Conservation (phyloP, 495 filamentous ascomycete species). For the Neurospora sp. region DNA sequence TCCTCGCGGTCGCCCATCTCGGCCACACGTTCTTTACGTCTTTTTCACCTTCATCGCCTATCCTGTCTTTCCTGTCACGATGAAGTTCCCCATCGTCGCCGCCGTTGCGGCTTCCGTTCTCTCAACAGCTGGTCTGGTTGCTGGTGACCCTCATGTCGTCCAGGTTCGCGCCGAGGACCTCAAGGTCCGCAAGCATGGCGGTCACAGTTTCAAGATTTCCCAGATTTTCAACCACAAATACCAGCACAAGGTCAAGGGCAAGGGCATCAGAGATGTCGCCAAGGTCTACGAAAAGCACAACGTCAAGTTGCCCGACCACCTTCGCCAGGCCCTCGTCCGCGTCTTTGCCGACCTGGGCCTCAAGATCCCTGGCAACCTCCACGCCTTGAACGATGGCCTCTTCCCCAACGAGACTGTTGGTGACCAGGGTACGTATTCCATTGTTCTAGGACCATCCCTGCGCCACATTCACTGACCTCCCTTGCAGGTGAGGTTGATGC, state of each 20-base stretch:
- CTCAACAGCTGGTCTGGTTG: slow-evolving; percentile 15
- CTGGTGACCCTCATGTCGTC: slow-evolving; percentile 12
- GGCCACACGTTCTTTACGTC: not conserved
- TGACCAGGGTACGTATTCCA: slow-evolving; percentile 2
- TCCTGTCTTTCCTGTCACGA: slow-evolving; percentile 4
- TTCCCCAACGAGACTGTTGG: slow-evolving; percentile 9
- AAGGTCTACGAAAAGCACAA: slow-evolving; percentile 34
- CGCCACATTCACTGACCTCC: not conserved
- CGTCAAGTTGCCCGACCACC: slow-evolving; percentile 20
- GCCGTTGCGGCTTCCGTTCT: slow-evolving; percentile 19
- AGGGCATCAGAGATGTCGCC: slow-evolving; percentile 32
- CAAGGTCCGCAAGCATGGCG: slow-evolving; percentile 25
- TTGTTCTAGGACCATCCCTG: not conserved
- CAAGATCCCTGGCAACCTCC: slow-evolving; percentile 1
- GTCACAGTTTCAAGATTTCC: slow-evolving; percentile 28
- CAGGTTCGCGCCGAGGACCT: slow-evolving; percentile 14
- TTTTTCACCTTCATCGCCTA: not conserved
- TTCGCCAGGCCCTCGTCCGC: slow-evolving; percentile 18
- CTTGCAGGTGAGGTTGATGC: slow-evolving; percentile 29
- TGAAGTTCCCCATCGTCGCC: slow-evolving; percentile 18
- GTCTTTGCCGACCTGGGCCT: slow-evolving; percentile 25
- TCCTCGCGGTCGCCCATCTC: not conserved
- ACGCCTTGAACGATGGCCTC: slow-evolving; percentile 5
- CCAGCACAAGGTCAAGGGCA: slow-evolving; percentile 23
- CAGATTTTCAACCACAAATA: slow-evolving; percentile 33